Conservation (phyloP, 1,284 basidiomycete genomes). For the Ustilago shanxiensis region DNA sequence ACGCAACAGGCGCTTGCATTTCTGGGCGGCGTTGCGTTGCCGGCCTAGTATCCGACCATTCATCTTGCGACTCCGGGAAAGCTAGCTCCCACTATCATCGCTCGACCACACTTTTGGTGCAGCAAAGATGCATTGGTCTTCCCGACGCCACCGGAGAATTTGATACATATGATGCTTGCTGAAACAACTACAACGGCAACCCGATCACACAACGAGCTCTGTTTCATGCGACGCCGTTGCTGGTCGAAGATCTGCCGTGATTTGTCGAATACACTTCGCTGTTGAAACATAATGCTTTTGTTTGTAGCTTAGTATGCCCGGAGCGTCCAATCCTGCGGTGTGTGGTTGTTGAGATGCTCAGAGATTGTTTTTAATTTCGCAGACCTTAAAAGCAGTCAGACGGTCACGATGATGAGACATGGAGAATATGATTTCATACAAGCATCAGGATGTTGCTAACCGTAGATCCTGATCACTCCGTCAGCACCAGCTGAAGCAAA, state of each 20-base stretch:
- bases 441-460: constrained; percentile 31
- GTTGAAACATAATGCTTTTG: no score
- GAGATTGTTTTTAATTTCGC: no score
- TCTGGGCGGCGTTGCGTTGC: not conserved
- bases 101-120: not conserved
- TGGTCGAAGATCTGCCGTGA: no score
- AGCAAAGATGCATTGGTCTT: not conserved
- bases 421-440: not conserved
- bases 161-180: no score
- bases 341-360: no score
- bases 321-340: no score
- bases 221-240: no score
- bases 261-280: no score
- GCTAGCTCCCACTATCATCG: not conserved
- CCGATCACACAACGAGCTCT: no score
- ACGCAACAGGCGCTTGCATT: no score
- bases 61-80: not conserved
- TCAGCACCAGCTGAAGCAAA: constrained; percentile 94
- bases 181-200: no score
- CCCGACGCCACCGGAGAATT: not conserved
- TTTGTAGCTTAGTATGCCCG: no score
- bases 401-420: not conserved
- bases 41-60: constrained; percentile 23
- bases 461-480: constrained; percentile 87
- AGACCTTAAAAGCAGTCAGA: not conserved